These are phyloP conservation scores for Stromatinia cepivora DNA, from an alignment of 2,329 filamentous ascomycete species.

Conservation along the genomic window DNA sequence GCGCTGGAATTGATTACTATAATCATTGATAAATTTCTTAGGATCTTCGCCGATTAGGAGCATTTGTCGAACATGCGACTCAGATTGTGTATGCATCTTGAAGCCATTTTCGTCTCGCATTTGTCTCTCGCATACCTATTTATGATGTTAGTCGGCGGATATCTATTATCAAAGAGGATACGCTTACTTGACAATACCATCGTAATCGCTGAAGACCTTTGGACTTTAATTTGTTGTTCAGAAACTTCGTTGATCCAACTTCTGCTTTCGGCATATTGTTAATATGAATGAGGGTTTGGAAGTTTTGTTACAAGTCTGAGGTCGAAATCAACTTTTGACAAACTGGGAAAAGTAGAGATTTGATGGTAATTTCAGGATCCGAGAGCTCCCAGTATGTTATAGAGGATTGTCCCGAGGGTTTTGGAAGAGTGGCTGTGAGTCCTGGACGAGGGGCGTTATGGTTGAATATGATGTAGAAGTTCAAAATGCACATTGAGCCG, in stretches of 20 bases:
- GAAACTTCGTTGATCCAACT: constrained; percentile 84
- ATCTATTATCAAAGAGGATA: neutral
- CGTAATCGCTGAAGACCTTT: constrained; percentile 76
- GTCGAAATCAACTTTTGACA: neutral
- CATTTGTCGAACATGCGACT: constrained; percentile 89
- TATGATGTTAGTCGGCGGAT: constrained; percentile 22
- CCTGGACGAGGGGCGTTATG: neutral
- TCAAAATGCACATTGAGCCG: constrained; percentile 9
- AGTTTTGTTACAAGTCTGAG: neutral
- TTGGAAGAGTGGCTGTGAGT: neutral
- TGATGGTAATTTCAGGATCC: neutral
- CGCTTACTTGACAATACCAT: constrained; percentile 78
- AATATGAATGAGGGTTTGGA: constrained; percentile 19
- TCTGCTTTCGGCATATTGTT: constrained; percentile 86
- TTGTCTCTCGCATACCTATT: constrained; percentile 71
- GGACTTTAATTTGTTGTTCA: constrained; percentile 87
- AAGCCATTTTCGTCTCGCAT: constrained; percentile 87
- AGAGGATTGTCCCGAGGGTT: too few relatives aligned
- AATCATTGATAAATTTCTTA: constrained; percentile 80
- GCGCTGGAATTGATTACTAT: constrained; percentile 74
- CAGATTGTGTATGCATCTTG: constrained; percentile 87
- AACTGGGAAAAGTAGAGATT: neutral
- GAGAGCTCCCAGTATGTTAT: neutral
- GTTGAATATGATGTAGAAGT: neutral
- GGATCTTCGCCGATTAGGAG: constrained; percentile 83